Conservation (phyloP, 1,284 basidiomycete genomes). For the Sanghuangporus baumii region DNA sequence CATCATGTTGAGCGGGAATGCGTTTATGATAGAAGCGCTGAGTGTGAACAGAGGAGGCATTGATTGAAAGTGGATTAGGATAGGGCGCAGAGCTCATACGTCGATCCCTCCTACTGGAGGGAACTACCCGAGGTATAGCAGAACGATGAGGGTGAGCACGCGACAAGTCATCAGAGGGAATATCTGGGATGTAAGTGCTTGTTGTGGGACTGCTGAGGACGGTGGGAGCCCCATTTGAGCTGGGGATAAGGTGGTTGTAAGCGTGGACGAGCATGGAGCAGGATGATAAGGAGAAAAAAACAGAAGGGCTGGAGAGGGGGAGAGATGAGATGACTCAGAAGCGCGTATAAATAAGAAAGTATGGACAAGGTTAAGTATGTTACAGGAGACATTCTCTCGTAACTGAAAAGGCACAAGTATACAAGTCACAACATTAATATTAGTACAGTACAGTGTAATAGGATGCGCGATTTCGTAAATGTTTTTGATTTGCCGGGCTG, state of each 20-base stretch:
- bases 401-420: not conserved
- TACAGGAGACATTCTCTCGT: not conserved
- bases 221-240: not conserved
- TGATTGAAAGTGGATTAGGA: not conserved
- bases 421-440: not conserved
- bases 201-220: constrained; percentile 23
- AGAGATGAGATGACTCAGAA: not conserved
- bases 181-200: constrained; percentile 33
- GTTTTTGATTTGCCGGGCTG: not conserved
- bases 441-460: no score
- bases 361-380: no score
- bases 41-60: not conserved
- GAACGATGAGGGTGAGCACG: not conserved
- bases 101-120: not conserved
- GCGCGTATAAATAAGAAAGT: no score
- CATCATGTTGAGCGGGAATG: not conserved
- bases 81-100: constrained; percentile 8
- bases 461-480: not conserved
- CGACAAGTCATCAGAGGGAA: constrained; percentile 19
- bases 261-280: constrained; percentile 20
- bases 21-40: not conserved
- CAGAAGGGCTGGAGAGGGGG: not conserved
- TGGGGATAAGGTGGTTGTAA: constrained; percentile 21
- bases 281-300: not conserved
- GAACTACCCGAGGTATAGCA: not conserved